Evolutionary conservation across 441 rosid species (phyloP).

Genomic region (Aquilaria agallochum): DNA sequence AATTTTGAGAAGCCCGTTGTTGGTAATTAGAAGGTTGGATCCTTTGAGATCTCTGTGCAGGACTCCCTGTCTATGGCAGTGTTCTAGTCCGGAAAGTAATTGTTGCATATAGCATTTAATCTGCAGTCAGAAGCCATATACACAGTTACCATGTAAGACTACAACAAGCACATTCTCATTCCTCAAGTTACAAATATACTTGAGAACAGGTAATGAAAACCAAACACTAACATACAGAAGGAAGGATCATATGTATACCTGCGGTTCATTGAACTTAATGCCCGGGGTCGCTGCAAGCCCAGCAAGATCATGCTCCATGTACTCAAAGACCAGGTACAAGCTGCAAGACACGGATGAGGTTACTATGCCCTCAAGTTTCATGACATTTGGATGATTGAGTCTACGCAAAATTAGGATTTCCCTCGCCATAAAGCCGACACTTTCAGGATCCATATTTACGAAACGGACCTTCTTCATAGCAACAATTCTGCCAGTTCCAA

Average conservation of each 20-base stretch:
- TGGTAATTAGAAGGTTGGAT: constrained; percentile 72
- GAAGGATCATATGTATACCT: constrained; percentile 35
- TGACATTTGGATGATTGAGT: constrained; percentile 87
- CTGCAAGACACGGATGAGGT: constrained; percentile 78
- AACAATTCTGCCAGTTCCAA: constrained; percentile 65
- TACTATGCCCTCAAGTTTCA: constrained; percentile 85
- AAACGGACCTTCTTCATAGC: constrained; percentile 97
- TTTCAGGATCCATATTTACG: constrained; percentile 84
- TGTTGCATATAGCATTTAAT: constrained; percentile 92
- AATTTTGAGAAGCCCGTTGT: constrained; percentile 78
- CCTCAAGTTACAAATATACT: too few relatives aligned
- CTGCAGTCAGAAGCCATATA: constrained; percentile 30
- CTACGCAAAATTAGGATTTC: constrained; percentile 79
- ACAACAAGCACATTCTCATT: not conserved
- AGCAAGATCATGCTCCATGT: constrained; percentile 96
- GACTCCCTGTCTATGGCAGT: constrained; percentile 76
- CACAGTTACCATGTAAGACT: not conserved
- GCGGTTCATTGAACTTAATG: constrained; percentile 68
- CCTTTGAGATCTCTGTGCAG: constrained; percentile 95
- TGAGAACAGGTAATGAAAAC: too few relatives aligned
- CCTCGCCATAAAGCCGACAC: constrained; percentile 97
- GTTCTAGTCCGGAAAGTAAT: constrained; percentile 75
- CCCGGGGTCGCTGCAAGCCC: constrained; percentile 81
- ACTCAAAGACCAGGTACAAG: constrained; percentile 89
- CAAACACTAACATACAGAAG: not conserved